These are phyloP conservation scores for Aspergillus sclerotioniger DNA, from an alignment of 495 filamentous ascomycete species.

Conservation along the genomic window DNA sequence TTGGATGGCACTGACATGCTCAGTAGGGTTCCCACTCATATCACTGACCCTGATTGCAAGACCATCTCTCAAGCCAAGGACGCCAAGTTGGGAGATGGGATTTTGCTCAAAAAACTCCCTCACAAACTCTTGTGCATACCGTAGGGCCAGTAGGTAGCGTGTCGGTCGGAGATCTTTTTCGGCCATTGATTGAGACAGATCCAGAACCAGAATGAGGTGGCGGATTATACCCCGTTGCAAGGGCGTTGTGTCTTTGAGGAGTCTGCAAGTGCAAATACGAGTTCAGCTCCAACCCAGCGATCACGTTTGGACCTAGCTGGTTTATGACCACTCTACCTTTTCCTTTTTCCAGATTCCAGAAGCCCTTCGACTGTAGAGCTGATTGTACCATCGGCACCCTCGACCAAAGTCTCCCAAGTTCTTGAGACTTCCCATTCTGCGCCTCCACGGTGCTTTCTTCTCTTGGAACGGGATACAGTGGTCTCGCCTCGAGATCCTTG, in stretches of 20 bases:
- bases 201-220: conserved; percentile 87
- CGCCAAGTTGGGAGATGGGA: conserved; percentile 92
- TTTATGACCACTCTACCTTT: conserved; percentile 53
- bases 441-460: conserved; percentile 56
- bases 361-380: conserved; percentile 65
- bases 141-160: conserved; percentile 75
- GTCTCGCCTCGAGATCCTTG: conserved; percentile 37
- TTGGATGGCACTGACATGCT: conserved; percentile 77
- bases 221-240: conserved; percentile 95
- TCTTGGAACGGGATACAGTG: conserved; percentile 38
- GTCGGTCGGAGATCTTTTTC: conserved; percentile 93
- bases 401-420: conserved; percentile 65
- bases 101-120: conserved; percentile 98
- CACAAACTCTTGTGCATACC: conserved; percentile 84
- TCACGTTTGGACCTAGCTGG: not conserved
- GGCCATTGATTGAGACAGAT: conserved; percentile 87
- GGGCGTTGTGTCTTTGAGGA: conserved; percentile 89
- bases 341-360: conserved; percentile 69
- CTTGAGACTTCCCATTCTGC: conserved; percentile 55
- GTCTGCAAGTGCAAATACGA: conserved; percentile 39
- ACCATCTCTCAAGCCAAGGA: conserved; percentile 89
- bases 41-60: conserved; percentile 81
- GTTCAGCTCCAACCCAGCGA: conserved; percentile 9
- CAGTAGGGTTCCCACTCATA: conserved; percentile 84
- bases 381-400: conserved; percentile 74